These are phyloP conservation scores for Pterocarpus macrocarpus DNA, from an alignment of 306 rosid genomes.

Conservation along the genomic window DNA sequence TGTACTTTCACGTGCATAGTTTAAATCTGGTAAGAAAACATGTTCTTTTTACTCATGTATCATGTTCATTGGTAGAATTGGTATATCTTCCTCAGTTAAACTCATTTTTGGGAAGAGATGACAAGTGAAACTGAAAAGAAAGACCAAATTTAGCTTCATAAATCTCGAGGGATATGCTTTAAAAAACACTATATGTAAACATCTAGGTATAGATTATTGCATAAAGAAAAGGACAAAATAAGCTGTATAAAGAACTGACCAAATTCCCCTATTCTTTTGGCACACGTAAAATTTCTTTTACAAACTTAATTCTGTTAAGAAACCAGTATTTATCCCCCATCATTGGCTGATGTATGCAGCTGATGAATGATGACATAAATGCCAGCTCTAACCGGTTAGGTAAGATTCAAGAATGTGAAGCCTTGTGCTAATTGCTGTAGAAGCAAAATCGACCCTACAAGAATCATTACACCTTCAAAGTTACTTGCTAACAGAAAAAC, in stretches of 20 bases:
- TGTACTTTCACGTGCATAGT: background rate
- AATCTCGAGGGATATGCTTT: conserved; percentile 15
- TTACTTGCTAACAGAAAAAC: background rate
- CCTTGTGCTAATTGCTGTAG: background rate
- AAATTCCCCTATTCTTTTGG: conserved; percentile 25
- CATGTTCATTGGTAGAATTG: background rate
- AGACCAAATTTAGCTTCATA: background rate
- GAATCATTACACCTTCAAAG: background rate
- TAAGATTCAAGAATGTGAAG: background rate
- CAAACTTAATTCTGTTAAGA: conserved; percentile 15
- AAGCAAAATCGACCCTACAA: background rate
- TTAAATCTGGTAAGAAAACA: background rate
- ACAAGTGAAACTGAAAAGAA: conserved; percentile 29
- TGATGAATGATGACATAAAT: conserved; percentile 28
- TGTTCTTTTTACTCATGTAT: too few relatives aligned
- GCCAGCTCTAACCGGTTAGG: conserved; percentile 1
- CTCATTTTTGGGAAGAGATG: conserved; percentile 27
- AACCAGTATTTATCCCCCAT: conserved; percentile 20
- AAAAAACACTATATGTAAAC: background rate
- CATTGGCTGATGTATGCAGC: conserved; percentile 38
- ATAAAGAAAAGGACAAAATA: conserved; percentile 37
- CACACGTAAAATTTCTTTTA: background rate
- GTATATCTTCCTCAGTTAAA: background rate
- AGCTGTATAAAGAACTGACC: conserved; percentile 8
- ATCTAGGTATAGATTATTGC: background rate